phyloP scores from a whole-genome alignment of 2,329 filamentous ascomycete species.

The Phoma herbarum region DNA sequence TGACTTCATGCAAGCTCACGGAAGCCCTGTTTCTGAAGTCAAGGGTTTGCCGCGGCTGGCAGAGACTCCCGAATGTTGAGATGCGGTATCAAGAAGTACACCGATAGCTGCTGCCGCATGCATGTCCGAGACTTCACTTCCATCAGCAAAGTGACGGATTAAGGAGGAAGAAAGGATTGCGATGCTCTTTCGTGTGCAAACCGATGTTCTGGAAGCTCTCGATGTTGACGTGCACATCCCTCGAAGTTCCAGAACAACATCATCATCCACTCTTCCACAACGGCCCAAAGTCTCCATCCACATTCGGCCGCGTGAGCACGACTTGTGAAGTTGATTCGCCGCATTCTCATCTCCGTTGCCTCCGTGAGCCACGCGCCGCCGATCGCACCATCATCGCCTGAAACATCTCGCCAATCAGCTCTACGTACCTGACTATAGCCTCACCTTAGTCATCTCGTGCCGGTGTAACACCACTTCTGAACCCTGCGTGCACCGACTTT shows the following conservation, averaged over 20 bases:
- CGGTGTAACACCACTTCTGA: constrained; percentile 17
- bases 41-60: background rate
- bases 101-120: background rate
- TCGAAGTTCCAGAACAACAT: constrained; percentile 13
- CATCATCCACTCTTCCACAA: constrained; percentile 2
- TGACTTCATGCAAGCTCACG: constrained; percentile 7
- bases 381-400: constrained; percentile 44
- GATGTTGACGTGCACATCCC: constrained; percentile 1
- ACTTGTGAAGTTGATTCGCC: constrained; percentile 4
- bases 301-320: constrained; percentile 15
- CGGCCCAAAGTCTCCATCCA: constrained; percentile 11
- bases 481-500: constrained; percentile 28
- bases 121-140: background rate
- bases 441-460: constrained; percentile 19
- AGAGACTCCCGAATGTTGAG: background rate
- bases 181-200: background rate
- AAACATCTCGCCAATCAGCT: constrained; percentile 39
- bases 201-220: constrained; percentile 9
- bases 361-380: constrained; percentile 27
- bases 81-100: background rate
- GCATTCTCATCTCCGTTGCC: constrained; percentile 14
- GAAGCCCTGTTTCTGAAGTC: constrained; percentile 1
- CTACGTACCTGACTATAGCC: constrained; percentile 42
- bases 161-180: background rate
- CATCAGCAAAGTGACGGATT: background rate